These are phyloP conservation scores for Candida oleophila DNA, from an alignment of 805 yeast genomes.

Conservation along the genomic window DNA sequence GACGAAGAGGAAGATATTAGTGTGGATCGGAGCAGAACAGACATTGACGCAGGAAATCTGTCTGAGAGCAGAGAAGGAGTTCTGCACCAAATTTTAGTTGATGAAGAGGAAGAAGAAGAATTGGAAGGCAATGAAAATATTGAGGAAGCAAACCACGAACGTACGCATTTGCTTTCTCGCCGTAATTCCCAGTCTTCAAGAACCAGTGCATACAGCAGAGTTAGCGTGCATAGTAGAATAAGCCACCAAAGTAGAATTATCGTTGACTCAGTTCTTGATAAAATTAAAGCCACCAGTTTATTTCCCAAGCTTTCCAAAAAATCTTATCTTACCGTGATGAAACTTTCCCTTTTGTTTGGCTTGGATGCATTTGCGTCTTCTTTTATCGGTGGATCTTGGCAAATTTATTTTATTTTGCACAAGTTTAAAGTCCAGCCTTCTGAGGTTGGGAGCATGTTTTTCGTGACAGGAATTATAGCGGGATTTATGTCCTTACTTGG, in stretches of 20 bases:
- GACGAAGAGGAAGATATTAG: slow-evolving; percentile 3
- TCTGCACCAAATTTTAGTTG: no score
- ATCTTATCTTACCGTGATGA: slow-evolving; percentile 22
- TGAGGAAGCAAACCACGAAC: neutral
- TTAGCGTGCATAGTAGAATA: neutral
- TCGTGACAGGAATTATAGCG: slow-evolving; percentile 35
- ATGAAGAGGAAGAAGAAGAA: neutral
- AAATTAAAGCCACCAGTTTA: neutral
- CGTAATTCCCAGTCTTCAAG: neutral
- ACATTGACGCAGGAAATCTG: no score
- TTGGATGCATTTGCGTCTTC: slow-evolving; percentile 46
- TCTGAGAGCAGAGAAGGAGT: no score
- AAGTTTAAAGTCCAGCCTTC: slow-evolving; percentile 34
- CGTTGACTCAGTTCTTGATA: neutral
- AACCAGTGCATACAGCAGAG: neutral
- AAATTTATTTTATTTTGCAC: slow-evolving; percentile 41
- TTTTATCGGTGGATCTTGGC: slow-evolving; percentile 45
- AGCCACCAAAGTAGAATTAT: neutral
- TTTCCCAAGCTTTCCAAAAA: slow-evolving; percentile 19
- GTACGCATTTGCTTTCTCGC: neutral
- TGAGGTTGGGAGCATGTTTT: slow-evolving; percentile 40
- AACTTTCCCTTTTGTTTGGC: slow-evolving; percentile 37
- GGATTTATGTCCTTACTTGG: slow-evolving; percentile 42
- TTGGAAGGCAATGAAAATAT: neutral
- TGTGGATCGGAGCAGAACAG: neutral